phyloP scores from a whole-genome alignment of 2,329 filamentous ascomycete genomes.

The Monosporascus sp. region DNA sequence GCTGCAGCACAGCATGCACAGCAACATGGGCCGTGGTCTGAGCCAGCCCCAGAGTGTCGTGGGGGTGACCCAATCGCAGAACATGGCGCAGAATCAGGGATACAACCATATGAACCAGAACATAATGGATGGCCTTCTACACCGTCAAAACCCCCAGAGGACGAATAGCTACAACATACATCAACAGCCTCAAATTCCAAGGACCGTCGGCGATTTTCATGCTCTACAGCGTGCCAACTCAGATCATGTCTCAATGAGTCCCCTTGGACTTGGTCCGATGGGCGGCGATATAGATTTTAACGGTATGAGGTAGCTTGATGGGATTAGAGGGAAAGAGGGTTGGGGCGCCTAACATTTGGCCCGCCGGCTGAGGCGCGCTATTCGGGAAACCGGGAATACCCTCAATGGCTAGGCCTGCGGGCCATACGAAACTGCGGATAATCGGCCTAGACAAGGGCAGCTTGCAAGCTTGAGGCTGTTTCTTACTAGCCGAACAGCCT shows the following conservation, averaged over 20 bases:
- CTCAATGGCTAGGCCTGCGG: too few species aligned
- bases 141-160: conserved; percentile 31
- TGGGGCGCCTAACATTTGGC: too few species aligned
- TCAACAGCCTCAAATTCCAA: conserved; percentile 28
- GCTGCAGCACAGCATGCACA: conserved; percentile 28
- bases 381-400: too few species aligned
- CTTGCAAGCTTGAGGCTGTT: background rate
- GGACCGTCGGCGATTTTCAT: conserved; percentile 45
- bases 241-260: conserved; percentile 31
- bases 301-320: conserved; percentile 25
- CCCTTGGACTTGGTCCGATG: conserved; percentile 31
- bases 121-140: conserved; percentile 28
- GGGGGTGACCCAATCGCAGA: conserved; percentile 26
- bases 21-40: conserved; percentile 21
- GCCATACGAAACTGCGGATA: too few species aligned
- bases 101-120: conserved; percentile 20
- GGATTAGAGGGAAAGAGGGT: too few species aligned
- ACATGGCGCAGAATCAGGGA: conserved; percentile 18
- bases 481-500: background rate
- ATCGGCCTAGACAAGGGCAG: too few species aligned
- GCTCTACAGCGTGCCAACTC: conserved; percentile 40
- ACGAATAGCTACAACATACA: conserved; percentile 35
- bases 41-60: conserved; percentile 27
- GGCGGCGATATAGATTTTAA: conserved; percentile 37
- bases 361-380: too few species aligned